These are phyloP conservation scores for Craterostigma plantagineum DNA, from an alignment of 257 asterid genomes.

Conservation along the genomic window DNA sequence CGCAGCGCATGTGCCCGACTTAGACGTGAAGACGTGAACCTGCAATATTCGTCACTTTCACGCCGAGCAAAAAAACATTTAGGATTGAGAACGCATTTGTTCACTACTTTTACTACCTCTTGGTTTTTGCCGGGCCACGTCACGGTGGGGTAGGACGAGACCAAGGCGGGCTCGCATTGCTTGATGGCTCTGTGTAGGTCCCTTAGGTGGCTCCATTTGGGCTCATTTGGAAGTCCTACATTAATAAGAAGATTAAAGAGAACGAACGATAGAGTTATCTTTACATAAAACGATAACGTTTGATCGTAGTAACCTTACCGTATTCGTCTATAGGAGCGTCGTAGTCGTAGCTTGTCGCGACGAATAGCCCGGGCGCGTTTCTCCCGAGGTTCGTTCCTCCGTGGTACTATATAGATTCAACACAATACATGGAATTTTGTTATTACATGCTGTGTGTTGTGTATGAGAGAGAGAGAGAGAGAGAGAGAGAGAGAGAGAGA, in stretches of 20 bases:
- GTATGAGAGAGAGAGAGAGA: constrained; percentile 35
- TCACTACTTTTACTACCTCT: no score
- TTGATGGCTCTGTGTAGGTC: constrained; percentile 76
- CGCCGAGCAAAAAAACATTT: neutral
- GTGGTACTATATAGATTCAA: constrained; percentile 43
- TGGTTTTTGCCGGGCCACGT: constrained; percentile 71
- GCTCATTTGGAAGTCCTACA: constrained; percentile 55
- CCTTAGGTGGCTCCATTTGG: constrained; percentile 72
- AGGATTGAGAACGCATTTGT: neutral
- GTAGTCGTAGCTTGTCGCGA: constrained; percentile 78
- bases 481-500: neutral
- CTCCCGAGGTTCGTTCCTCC: constrained; percentile 91
- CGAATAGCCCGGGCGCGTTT: constrained; percentile 59
- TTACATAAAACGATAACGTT: neutral
- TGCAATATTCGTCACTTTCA: constrained; percentile 7
- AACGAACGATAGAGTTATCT: neutral
- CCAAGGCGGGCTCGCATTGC: constrained; percentile 76
- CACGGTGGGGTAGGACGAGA: constrained; percentile 66
- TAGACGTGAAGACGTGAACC: constrained; percentile 71
- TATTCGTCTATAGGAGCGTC: constrained; percentile 92
- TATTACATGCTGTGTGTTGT: neutral
- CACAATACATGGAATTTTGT: neutral
- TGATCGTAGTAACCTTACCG: constrained; percentile 25
- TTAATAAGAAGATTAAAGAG: neutral
- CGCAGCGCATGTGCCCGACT: constrained; percentile 69